Base-by-base conservation (phyloP, 1,284 basidiomycete species). In the Melampsora occidentalis region DNA sequence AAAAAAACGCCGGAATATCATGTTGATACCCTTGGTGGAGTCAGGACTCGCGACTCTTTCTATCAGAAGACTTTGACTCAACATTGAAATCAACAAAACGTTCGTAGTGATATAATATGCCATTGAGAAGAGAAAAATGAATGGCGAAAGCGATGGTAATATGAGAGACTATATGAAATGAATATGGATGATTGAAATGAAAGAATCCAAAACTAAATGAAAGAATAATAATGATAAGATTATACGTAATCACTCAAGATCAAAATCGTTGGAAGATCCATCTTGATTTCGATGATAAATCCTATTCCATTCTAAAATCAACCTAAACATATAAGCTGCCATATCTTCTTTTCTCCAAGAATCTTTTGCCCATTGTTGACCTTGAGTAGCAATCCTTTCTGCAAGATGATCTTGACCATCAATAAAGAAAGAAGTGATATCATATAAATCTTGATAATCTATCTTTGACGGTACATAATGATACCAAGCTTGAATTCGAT, bases 301-400 rank as follows among this genome's bases (percentile, higher is more conserved):
- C 48, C 71, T 66, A 4, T 63, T 65, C 71, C 71, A 73, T 66
- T 73, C 71, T 49, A 73, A 67, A 7, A 64, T 65, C 39, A 73
- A 67, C 25, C 71, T 48, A 53, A 73, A 73, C 71, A 73, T 73
- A 51, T 73, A 73, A 48, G 71, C 71, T 16, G 71, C 71, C 83
- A 90, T 84, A 81, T 91, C 90, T 79, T 89, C 88, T 75, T 84
- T 84, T 64, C 89, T 84, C 88, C 89, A 90, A 80, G 86, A 89
- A 0, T 80, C 84, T 77, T 84, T 83, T 79, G 87, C 89, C 89
- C 89, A 90, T 28, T 85, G 80, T 61, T 86, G 85, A 0, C 89
- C 89, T 0, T 85, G 85, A 4, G 81, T 77, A 0, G 88, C 90
- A 67, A 90, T 90, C 79, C 85, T 84, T 46, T 83, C 82, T 0